Evolutionary conservation across 2,329 filamentous ascomycete species (phyloP).

Genomic region (Fusarium anguioides): DNA sequence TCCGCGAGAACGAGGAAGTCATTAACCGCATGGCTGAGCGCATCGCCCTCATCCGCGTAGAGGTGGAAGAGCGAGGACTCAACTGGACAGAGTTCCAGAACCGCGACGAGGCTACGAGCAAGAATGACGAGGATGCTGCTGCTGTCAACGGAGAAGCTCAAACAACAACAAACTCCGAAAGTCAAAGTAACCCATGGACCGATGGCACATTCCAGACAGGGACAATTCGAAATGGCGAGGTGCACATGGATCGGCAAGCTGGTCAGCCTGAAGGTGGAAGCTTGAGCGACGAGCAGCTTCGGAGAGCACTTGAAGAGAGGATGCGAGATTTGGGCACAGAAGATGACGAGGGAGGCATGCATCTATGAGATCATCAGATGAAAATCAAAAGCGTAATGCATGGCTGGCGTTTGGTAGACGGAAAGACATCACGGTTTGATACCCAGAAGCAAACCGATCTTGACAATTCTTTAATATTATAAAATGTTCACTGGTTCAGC

Average conservation of each 20-base stretch:
- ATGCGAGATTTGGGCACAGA: slow-evolving; percentile 59
- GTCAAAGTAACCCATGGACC: slow-evolving; percentile 61
- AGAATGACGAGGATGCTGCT: slow-evolving; percentile 43
- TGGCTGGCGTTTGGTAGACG: slow-evolving; percentile 44
- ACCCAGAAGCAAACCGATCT: slow-evolving; percentile 30
- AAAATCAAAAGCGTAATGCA: slow-evolving; percentile 19
- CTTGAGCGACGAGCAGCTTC: slow-evolving; percentile 69
- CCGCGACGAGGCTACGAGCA: slow-evolving; percentile 55
- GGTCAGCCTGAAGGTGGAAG: slow-evolving; percentile 55
- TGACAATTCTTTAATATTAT: background rate
- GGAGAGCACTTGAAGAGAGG: slow-evolving; percentile 65
- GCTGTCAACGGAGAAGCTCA: slow-evolving; percentile 34
- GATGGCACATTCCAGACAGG: slow-evolving; percentile 74
- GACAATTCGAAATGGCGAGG: slow-evolving; percentile 62
- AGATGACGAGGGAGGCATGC: slow-evolving; percentile 67
- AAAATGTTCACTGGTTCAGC: background rate
- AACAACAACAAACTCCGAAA: slow-evolving; percentile 13
- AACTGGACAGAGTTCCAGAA: slow-evolving; percentile 68
- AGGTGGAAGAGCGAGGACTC: slow-evolving; percentile 70
- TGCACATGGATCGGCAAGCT: slow-evolving; percentile 56
- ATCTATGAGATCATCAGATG: slow-evolving; percentile 58
- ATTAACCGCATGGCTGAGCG: slow-evolving; percentile 75
- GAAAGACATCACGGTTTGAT: slow-evolving; percentile 34
- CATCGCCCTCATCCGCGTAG: slow-evolving; percentile 70
- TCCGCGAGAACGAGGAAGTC: slow-evolving; percentile 76